These are phyloP conservation scores for Kodamaea ohmeri DNA, from an alignment of 1,139 yeast genomes.

Conservation along the genomic window DNA sequence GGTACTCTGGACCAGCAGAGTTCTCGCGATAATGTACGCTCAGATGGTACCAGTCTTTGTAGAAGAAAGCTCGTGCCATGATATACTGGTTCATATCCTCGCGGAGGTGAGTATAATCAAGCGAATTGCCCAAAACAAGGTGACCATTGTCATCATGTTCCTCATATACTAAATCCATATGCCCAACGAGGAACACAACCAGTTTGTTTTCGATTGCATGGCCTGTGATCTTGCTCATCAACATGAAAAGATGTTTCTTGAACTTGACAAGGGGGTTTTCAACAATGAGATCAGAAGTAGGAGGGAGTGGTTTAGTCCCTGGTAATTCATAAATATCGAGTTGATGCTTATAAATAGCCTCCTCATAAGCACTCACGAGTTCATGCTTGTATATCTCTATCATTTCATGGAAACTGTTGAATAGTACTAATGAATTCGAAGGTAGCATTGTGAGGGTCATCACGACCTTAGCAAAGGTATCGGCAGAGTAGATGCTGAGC, in stretches of 20 bases:
- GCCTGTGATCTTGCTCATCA: conserved; percentile 28
- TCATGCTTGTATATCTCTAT: conserved; percentile 38
- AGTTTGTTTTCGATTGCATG: conserved; percentile 24
- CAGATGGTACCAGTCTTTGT: conserved; percentile 38
- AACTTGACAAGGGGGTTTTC: conserved; percentile 35
- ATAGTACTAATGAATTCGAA: conserved; percentile 21
- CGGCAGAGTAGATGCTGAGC: conserved; percentile 20
- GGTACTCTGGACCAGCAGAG: background rate
- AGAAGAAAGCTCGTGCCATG: conserved; percentile 31
- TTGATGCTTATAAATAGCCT: conserved; percentile 33
- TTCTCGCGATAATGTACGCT: conserved; percentile 20
- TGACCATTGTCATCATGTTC: conserved; percentile 15
- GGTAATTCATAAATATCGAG: conserved; percentile 25
- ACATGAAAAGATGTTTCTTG: conserved; percentile 29
- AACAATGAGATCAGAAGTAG: conserved; percentile 28
- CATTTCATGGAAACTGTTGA: conserved; percentile 37
- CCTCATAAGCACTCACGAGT: conserved; percentile 35
- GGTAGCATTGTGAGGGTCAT: conserved; percentile 18
- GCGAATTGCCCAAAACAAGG: conserved; percentile 17
- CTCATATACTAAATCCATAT: conserved; percentile 28
- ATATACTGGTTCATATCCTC: conserved; percentile 21
- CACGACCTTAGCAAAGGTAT: conserved; percentile 29
- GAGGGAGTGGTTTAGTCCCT: conserved; percentile 25
- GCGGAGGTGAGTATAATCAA: conserved; percentile 7
- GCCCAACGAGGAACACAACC: conserved; percentile 32